Evolutionary conservation across 2,329 filamentous ascomycete genomes (phyloP).

Genomic region (Epichloe aotearoae): DNA sequence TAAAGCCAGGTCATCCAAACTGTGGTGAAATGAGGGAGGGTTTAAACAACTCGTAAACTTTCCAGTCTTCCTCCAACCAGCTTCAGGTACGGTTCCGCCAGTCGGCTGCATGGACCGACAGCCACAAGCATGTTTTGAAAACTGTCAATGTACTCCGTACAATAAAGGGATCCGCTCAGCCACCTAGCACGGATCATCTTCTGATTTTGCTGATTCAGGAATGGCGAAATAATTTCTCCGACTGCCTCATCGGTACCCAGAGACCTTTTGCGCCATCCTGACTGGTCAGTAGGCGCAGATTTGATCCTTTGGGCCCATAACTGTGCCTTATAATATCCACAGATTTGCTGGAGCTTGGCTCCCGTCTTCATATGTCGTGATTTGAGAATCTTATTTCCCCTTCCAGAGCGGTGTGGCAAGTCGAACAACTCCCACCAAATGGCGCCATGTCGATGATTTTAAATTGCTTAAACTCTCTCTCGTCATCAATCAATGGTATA

Average conservation of each 20-base stretch:
- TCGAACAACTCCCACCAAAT: not conserved
- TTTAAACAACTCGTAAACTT: too few species aligned
- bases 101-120: not conserved
- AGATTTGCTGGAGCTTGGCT: not conserved
- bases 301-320: not conserved
- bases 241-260: constrained; percentile 6
- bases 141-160: not conserved
- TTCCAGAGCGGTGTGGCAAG: constrained; percentile 2
- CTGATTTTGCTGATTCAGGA: constrained; percentile 5
- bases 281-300: constrained; percentile 5
- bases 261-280: not conserved
- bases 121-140: not conserved
- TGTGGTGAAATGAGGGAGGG: too few species aligned
- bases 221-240: constrained; percentile 10
- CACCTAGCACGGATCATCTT: constrained; percentile 2
- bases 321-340: not conserved
- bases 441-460: not conserved
- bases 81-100: not conserved
- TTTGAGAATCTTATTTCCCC: not conserved
- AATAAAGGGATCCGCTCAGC: constrained; percentile 3
- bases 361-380: not conserved
- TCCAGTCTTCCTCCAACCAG: too few species aligned
- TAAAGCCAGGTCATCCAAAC: too few species aligned
- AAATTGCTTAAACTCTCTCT: not conserved
- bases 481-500: not conserved